Percentiles rank a stretch among this genome's conserved stretches.
Conservation (phyloP, 192 early-diverging fungal genomes). For the Jimgerdemannia lactiflua region DNA sequence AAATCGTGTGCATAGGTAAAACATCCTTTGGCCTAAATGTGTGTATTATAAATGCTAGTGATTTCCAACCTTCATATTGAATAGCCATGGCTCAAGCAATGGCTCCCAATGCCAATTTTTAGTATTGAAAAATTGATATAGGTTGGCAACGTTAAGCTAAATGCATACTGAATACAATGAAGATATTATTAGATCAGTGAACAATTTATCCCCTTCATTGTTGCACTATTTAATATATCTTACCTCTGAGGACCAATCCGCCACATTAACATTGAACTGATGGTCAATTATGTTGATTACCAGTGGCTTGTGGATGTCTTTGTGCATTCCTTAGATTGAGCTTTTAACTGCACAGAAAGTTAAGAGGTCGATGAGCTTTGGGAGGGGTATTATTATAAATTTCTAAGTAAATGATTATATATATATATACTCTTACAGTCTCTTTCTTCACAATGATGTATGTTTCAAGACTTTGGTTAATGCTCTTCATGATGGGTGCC, state of each 20-base stretch:
- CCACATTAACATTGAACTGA: constrained; percentile 73
- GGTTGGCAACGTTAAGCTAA: constrained; percentile 64
- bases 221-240: too few relatives aligned
- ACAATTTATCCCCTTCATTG: too few relatives aligned
- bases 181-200: neutral
- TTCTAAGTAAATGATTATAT: too few relatives aligned
- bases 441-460: constrained; percentile 13
- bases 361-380: too few relatives aligned
- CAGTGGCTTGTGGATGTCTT: constrained; percentile 92
- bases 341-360: constrained; percentile 46
- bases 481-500: neutral
- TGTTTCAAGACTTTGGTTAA: too few relatives aligned
- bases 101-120: constrained; percentile 99
- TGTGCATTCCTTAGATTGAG: constrained; percentile 67
- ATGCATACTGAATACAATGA: constrained; percentile 15
- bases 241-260: too few relatives aligned
- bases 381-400: too few relatives aligned
- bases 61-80: constrained; percentile 42
- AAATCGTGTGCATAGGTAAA: too few relatives aligned
- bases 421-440: constrained; percentile 20
- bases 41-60: too few relatives aligned
- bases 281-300: constrained; percentile 83
- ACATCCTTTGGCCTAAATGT: too few relatives aligned
- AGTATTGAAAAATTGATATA: constrained; percentile 94
- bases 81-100: constrained; percentile 87